A percentile compares a stretch with the other conserved stretches of the same genome.
phyloP scores from a whole-genome alignment of 331 rosid species.

The Acacia concinna region DNA sequence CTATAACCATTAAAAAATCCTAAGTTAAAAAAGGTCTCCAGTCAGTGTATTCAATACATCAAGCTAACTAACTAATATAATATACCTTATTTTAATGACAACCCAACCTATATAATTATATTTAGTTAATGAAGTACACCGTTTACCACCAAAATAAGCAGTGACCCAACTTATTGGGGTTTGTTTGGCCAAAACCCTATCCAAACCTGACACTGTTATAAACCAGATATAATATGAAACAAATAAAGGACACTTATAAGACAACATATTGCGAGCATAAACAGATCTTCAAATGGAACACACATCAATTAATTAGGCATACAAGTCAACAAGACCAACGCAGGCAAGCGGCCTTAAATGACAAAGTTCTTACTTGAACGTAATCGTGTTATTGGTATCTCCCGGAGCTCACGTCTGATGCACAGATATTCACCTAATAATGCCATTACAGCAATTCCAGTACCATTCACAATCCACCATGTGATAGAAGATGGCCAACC shows the following conservation, averaged over 20 bases:
- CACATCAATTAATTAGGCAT: neutral
- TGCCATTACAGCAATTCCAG: slow-evolving; percentile 71
- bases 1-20: neutral
- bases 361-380: slow-evolving; percentile 60
- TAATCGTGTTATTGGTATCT: slow-evolving; percentile 63
- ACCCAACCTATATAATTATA: neutral
- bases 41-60: neutral
- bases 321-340: neutral
- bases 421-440: slow-evolving; percentile 68
- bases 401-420: slow-evolving; percentile 54
- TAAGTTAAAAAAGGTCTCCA: neutral
- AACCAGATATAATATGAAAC: neutral
- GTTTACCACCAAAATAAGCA: neutral
- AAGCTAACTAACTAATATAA: neutral
- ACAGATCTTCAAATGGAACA: neutral
- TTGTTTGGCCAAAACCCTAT: neutral
- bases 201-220: neutral
- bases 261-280: neutral
- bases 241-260: neutral
- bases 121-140: neutral
- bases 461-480: slow-evolving; percentile 82
- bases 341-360: neutral
- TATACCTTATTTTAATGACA: too few species aligned
- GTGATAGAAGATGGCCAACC: slow-evolving; percentile 82
- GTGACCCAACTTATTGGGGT: neutral